Evolutionary conservation across 2,329 filamentous ascomycete species (phyloP), one percentile per base, ranked within the genome.

Genomic region (Aspergillus transmontanensis): DNA sequence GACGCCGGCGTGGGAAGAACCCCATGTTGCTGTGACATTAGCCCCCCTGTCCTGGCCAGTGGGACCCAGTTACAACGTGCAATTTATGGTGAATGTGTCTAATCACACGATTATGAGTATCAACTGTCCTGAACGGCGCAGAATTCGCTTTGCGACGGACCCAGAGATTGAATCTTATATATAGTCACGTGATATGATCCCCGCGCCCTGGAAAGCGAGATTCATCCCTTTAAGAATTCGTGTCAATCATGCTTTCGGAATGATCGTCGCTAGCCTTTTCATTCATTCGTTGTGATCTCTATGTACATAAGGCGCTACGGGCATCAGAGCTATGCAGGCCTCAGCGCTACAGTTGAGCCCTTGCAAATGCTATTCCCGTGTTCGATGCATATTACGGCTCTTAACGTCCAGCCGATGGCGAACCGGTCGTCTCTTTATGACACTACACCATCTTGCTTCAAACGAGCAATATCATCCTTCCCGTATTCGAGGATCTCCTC

Each of bases 391-490:
- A 23, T 19, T 19, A 50, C 46, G 16, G 46, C 23, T 23, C 45
- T 19, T n/a, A 30, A n/a, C 14, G 7, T 30, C 21, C 16, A 23
- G 45, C 45, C 21, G 12, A 14, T 26, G 21, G 45, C 48, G 1
- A 51, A 32, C 16, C 26, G 5, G 7, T 23, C 10, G 6, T 41
- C 23, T 50, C 12, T 63, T 63, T 78, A 87, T 64, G 83, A 82
- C 39, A 96, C 82, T 2, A 92, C 87, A 0, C 92, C 92, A 57
- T 87, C 85, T 36, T 82, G 79, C 71, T 84, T 91, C 67, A 96
- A 76, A 11, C 76, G 79, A 46, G 82, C 75, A 60, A 97, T 90
- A 57, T 90, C 84, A 0, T 77, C 78, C 54, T 83, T 78, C 19
- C 79, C 82, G 68, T 92, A 81, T 0, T 88, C 87, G 21, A 95